Evolutionary conservation across 2,329 filamentous ascomycete species (phyloP).

Genomic region (Colletotrichum sp.): DNA sequence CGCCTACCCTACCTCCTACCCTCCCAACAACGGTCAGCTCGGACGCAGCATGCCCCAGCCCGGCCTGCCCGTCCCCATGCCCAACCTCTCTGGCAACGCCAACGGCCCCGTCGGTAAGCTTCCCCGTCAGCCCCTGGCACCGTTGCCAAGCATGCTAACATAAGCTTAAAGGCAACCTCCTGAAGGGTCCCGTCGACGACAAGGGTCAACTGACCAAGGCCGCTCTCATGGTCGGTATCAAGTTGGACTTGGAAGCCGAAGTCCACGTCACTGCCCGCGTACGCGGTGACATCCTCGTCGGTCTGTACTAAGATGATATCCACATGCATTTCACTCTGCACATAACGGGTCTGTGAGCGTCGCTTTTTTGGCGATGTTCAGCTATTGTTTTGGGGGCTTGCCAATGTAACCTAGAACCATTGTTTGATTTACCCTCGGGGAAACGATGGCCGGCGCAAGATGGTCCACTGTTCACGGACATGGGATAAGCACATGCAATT

Average conservation of each 20-base stretch:
- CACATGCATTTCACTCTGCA: not conserved
- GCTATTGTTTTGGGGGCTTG: not conserved
- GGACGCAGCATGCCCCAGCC: not conserved
- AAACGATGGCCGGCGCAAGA: not conserved
- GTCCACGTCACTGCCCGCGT: slow-evolving; percentile 66
- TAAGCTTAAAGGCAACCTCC: slow-evolving; percentile 51
- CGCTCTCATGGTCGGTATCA: slow-evolving; percentile 65
- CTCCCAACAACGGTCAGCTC: slow-evolving; percentile 1
- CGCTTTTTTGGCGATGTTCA: not conserved
- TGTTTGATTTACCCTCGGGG: not conserved
- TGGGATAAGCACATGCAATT: not conserved
- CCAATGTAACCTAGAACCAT: not conserved
- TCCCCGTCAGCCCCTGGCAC: not conserved
- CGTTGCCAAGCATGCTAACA: not conserved
- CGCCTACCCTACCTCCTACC: slow-evolving; percentile 12
- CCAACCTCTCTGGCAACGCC: slow-evolving; percentile 40
- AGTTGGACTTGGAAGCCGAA: slow-evolving; percentile 67
- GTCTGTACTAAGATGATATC: slow-evolving; percentile 50
- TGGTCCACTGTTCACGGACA: not conserved
- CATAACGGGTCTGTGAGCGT: not conserved
- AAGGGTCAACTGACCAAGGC: slow-evolving; percentile 63
- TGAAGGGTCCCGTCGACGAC: slow-evolving; percentile 62
- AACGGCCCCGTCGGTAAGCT: slow-evolving; percentile 33
- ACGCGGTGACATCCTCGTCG: slow-evolving; percentile 65
- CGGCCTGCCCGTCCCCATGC: slow-evolving; percentile 27